Evolutionary conservation across 2,329 filamentous ascomycete species (phyloP), one percentile per base, ranked within the genome.

Genomic region (Cytospora schulzeri): DNA sequence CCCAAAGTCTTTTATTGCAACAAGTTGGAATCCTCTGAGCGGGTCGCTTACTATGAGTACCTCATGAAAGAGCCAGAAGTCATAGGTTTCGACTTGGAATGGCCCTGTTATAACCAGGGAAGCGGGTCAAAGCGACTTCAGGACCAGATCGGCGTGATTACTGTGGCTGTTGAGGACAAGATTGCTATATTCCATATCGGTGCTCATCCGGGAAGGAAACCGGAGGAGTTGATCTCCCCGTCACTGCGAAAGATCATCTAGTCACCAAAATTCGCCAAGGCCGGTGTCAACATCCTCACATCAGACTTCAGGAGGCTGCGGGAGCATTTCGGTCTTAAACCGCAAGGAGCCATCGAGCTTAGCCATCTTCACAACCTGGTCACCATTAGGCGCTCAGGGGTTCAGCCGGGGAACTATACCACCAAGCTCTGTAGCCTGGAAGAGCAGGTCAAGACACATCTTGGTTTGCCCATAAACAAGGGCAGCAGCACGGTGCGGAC

Each of bases 151-250:
- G 56, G 48, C 15, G 12, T 60, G 7, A 60, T 60, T 12, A 33
- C 56, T 55, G n/a, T 63, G n/a, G 62, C 62, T 4, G 24, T 31
- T 35, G 56, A 60, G n/a, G 22, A 33, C 11, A 60, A 35, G 38
- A 55, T 64, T 15, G 62, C 56, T 12, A 35, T 55, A 8, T 55
- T 59, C 50, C 50, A 64, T 53, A 1, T 60, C 29, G 56, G 56
- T 7, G 62, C 62, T 4, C 52, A 51, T n/a, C 56, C 65, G 19
- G 72, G 72, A 8, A 35, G 66, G 1, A 70, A 63, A 8, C 29
- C 62, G 2, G 14, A 22, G 15, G 51, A 55, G 15, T 53, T 60
- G 0, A 50, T 64, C 6, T 56, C 28, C 2, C 56, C 50, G 14
- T 31, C 29, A 17, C 22, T 64, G 22, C 56, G 28, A 15, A 28